phyloP scores from a whole-genome alignment of 257 asterid genomes.

The Solanum peruvianum region DNA sequence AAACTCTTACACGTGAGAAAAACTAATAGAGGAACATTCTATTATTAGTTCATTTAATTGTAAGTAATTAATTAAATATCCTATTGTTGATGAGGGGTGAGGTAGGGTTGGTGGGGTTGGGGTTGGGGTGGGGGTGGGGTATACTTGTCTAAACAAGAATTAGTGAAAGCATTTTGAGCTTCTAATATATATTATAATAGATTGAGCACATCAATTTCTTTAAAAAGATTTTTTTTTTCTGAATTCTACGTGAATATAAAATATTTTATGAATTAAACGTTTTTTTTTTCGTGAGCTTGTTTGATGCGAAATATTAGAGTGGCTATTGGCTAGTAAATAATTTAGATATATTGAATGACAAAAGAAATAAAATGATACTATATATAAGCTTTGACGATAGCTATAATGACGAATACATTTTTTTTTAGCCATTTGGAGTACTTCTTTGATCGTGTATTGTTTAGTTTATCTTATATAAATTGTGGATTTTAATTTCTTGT shows the following conservation, averaged over 20 bases:
- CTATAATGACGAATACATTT: background rate
- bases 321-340: background rate
- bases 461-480: background rate
- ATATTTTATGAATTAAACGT: background rate
- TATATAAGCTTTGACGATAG: background rate
- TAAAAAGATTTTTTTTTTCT: background rate
- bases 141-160: background rate
- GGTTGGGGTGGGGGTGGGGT: background rate
- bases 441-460: background rate
- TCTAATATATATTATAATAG: background rate
- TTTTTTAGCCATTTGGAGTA: background rate
- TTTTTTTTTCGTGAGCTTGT: background rate
- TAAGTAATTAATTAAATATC: background rate
- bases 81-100: background rate
- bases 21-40: background rate
- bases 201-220: too few relatives aligned
- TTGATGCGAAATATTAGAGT: background rate
- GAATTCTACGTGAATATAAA: background rate
- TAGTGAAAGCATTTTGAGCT: background rate
- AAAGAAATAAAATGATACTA: background rate
- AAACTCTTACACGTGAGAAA: constrained; percentile 32
- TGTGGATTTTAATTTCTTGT: background rate
- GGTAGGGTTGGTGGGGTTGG: too few relatives aligned
- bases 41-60: background rate
- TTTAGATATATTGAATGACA: background rate